Evolutionary conservation across 306 rosid genomes (phyloP).

Genomic region (Begonia masoniana): DNA sequence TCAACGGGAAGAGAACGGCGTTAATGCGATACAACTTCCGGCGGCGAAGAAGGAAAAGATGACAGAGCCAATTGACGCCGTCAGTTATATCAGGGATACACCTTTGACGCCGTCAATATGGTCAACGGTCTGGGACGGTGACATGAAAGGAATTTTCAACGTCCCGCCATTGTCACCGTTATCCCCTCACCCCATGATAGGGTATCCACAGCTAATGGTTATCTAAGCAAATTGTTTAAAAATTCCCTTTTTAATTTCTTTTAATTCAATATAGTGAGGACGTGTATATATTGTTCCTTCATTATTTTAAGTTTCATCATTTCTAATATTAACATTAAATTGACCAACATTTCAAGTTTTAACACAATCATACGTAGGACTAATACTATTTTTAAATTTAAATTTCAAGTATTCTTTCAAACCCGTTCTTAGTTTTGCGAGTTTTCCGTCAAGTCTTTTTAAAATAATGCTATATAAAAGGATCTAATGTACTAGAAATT

Average conservation of each 20-base stretch:
- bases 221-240: conserved; percentile 14
- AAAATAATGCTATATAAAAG: no score
- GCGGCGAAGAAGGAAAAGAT: conserved; percentile 36
- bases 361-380: no score
- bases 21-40: conserved; percentile 4
- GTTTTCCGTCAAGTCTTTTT: no score
- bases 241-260: neutral
- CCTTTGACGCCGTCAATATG: conserved; percentile 83
- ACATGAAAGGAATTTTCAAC: conserved; percentile 37
- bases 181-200: conserved; percentile 47
- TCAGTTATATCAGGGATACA: conserved; percentile 15
- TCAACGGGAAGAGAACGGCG: conserved; percentile 18
- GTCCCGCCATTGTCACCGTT: conserved; percentile 79
- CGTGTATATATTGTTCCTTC: no score
- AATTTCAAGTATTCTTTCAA: no score
- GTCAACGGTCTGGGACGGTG: conserved; percentile 53
- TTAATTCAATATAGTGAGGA: neutral
- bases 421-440: no score
- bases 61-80: conserved; percentile 13
- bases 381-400: no score
- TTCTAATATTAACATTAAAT: no score
- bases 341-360: no score
- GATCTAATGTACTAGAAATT: no score
- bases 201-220: conserved; percentile 51
- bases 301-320: no score